Evolutionary conservation across 2,329 filamentous ascomycete species (phyloP), one percentile per base, ranked within the genome.

Genomic region (Metarhizium sp.): DNA sequence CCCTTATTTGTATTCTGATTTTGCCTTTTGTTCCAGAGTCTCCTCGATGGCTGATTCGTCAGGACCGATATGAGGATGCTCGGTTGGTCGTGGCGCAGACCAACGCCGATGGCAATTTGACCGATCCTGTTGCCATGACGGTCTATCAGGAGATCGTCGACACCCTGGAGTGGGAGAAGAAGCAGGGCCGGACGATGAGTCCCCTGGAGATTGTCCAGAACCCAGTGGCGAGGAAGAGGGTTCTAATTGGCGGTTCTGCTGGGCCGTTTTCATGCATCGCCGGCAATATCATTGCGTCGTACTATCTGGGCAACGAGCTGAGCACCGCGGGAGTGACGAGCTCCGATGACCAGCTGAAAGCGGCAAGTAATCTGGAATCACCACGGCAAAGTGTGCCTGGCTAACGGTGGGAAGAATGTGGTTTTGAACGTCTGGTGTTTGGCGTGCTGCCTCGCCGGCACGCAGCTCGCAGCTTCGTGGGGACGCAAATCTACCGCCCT

Each of bases 351-450:
- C 77, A 79, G 56, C 66, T 78, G 3, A 66, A 75, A 57, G 69
- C 70, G 43, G 69, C 69, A 61, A 58, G 66, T 59, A 4, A n/a
- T 38, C 25, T 25, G 4, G 3, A 25, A 25, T 25, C 25, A 25
- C 25, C 4, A 4, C 25, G 0, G 25, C 25, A 25, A 25, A 25
- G 25, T 25, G 68, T 62, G 4, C 8, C 7, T 13, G 16, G 30
- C 43, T 54, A 18, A 55, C 29, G 25, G 34, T 4, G 2, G n/a
- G 3, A 43, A 64, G 63, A 80, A 79, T 46, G 72, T 80, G 38
- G 71, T 78, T 1, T 66, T 80, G n/a, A 79, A 78, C 55, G 73
- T 71, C 2, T 80, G 72, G 71, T 79, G 75, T 54, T 65, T 80
- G 0, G 61, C 66, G 6, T 73, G 70, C 54, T 64, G 69, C 34